These are phyloP conservation scores for Neofusicoccum ribis DNA, from an alignment of 2,329 filamentous ascomycete species.

Conservation along the genomic window DNA sequence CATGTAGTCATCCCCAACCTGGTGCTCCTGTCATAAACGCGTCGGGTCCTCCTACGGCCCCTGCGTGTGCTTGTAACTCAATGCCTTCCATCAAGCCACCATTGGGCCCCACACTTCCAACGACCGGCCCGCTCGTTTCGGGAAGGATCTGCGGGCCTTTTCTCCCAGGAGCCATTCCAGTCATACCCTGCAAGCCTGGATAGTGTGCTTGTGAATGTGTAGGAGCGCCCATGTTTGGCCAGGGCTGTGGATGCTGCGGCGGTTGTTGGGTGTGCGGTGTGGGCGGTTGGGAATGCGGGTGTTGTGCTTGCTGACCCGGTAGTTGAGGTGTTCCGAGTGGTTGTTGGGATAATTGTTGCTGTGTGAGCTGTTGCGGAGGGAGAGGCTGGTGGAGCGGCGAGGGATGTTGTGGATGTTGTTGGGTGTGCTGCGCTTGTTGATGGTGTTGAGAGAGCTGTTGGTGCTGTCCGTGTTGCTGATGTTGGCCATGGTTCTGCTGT, in stretches of 20 bases:
- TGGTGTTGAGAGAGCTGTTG: constrained; percentile 29
- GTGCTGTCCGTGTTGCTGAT: constrained; percentile 12
- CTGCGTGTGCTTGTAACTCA: constrained; percentile 9
- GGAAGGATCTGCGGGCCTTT: constrained; percentile 13
- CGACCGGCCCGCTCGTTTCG: neutral
- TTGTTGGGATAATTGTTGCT: constrained; percentile 16
- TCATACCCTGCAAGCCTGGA: constrained; percentile 11
- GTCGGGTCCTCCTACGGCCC: neutral
- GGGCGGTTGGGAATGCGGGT: constrained; percentile 13
- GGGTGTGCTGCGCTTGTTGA: neutral
- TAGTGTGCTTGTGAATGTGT: constrained; percentile 9
- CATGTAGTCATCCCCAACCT: constrained; percentile 15
- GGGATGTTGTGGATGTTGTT: constrained; percentile 9
- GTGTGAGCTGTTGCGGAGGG: constrained; percentile 10
- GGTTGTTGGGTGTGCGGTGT: constrained; percentile 6
- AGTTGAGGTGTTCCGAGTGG: constrained; percentile 9
- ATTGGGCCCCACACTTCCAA: neutral
- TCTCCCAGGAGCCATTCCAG: neutral
- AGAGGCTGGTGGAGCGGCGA: constrained; percentile 13
- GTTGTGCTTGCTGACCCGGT: constrained; percentile 5
- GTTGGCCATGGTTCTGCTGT: constrained; percentile 7
- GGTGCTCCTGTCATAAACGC: constrained; percentile 11
- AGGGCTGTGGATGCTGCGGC: constrained; percentile 2
- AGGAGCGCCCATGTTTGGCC: constrained; percentile 10
- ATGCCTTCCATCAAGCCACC: constrained; percentile 16